Evolutionary conservation across 352 stramenopile species (phyloP), one percentile per base, ranked within the genome.

Genomic region (Blastocystis sp.): DNA sequence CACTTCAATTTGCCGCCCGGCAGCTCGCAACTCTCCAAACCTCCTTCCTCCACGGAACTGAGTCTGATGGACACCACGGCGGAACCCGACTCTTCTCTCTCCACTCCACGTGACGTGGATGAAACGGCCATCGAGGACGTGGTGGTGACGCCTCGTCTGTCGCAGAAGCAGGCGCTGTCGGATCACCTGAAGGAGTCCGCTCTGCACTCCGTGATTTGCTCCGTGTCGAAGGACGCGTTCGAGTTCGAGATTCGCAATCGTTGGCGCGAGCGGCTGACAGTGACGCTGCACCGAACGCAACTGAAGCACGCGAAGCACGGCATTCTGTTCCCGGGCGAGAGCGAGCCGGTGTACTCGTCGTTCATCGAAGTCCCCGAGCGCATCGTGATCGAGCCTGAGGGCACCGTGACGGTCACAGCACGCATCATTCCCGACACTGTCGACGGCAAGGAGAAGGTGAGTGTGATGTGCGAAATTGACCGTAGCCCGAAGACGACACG

Each of bases 231-330:
- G 40, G 34, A 66, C 61, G 48, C 40, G 21, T 24, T 60, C 17
- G 45, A 84, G n/a, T 68, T 84, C n/a, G 24, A 57, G 24, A 66
- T 84, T 34, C 74, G 66, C 3, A 84, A 84, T 28, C n/a, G 34
- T 11, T 84, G 74, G 74, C 65, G 60, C 21, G 74, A 84, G 45
- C 74, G 74, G 19, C 34, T 84, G 14, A 54, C 34, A 0, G 74
- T 84, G n/a, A 54, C 14, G 19, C 24, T 84, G 11, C 57, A 38
- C 10, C n/a, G 21, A 3, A 66, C 57, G 7, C 54, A 52, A 34
- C 14, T 84, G 19, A 2, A 34, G 6, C 74, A 84, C 61, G 28
- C 21, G 2, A 66, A 68, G 9, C 60, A 84, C 45, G 74, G 54
- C 21, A 59, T 84, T 21, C 40, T 68, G 6, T 84, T 69, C 42